phyloP scores from a whole-genome alignment of 148 eudicot genomes.

The Diospyros kaki region DNA sequence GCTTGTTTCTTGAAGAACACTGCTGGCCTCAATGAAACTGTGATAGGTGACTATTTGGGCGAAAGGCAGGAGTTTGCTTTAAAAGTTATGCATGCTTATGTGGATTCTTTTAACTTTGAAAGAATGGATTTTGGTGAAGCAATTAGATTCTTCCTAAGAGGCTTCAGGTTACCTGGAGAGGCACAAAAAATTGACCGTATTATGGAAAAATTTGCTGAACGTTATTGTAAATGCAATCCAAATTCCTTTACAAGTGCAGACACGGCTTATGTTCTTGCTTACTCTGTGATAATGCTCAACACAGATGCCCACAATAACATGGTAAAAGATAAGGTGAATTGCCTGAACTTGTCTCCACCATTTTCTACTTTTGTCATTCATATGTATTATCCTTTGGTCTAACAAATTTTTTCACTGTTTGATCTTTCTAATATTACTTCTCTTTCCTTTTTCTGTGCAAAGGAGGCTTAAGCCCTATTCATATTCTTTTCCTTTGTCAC shows the following conservation, averaged over 20 bases:
- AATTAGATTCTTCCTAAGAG: slow-evolving; percentile 87
- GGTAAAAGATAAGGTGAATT: slow-evolving; percentile 95
- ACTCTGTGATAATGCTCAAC: slow-evolving; percentile 97
- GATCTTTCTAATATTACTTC: no score
- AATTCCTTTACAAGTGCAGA: slow-evolving; percentile 90
- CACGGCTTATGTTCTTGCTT: slow-evolving; percentile 98
- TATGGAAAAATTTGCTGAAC: slow-evolving; percentile 99
- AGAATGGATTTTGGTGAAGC: slow-evolving; percentile 92
- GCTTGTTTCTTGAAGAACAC: slow-evolving; percentile 81
- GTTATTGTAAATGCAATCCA: slow-evolving; percentile 97
- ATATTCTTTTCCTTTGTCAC: no score
- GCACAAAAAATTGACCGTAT: slow-evolving; percentile 98
- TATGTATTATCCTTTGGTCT: neutral
- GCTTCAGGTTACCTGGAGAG: slow-evolving; percentile 97
- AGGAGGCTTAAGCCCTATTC: no score
- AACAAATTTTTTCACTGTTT: neutral
- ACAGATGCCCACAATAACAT: slow-evolving; percentile 97
- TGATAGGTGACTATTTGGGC: slow-evolving; percentile 95
- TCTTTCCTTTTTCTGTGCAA: no score
- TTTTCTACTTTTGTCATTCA: slow-evolving; percentile 2
- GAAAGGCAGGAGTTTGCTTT: slow-evolving; percentile 89
- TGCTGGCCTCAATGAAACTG: slow-evolving; percentile 71
- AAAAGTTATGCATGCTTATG: slow-evolving; percentile 98
- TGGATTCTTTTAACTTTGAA: slow-evolving; percentile 87
- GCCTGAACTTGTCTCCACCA: neutral